These are phyloP conservation scores for Hypoxylon lienhwacheense DNA, from an alignment of 495 filamentous ascomycete species.

Conservation along the genomic window DNA sequence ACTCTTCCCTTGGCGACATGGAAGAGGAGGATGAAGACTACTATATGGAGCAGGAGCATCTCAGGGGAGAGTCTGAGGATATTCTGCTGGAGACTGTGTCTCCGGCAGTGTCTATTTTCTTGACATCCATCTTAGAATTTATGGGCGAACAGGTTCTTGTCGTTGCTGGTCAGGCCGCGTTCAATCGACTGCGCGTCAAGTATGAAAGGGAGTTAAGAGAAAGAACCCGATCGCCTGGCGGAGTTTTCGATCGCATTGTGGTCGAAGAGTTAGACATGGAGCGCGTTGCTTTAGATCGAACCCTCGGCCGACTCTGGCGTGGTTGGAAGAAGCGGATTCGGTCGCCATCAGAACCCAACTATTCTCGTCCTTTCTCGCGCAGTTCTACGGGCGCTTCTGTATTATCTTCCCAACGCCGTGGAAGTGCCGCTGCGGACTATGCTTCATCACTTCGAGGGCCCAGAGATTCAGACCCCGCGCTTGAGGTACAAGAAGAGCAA, in stretches of 20 bases:
- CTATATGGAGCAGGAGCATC: slow-evolving; percentile 71
- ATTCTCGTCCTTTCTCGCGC: slow-evolving; percentile 45
- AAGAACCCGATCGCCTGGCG: slow-evolving; percentile 43
- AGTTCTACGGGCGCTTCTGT: slow-evolving; percentile 38
- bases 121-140: slow-evolving; percentile 92
- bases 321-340: slow-evolving; percentile 88
- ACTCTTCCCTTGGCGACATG: slow-evolving; percentile 93
- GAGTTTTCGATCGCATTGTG: slow-evolving; percentile 62
- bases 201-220: slow-evolving; percentile 55
- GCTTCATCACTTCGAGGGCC: slow-evolving; percentile 7
- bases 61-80: slow-evolving; percentile 58
- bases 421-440: slow-evolving; percentile 40
- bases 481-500: slow-evolving; percentile 14
- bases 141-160: slow-evolving; percentile 88
- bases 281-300: slow-evolving; percentile 84
- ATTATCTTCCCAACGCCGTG: slow-evolving; percentile 40
- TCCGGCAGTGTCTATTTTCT: slow-evolving; percentile 89
- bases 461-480: slow-evolving; percentile 17
- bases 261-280: slow-evolving; percentile 94
- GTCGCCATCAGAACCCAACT: slow-evolving; percentile 46
- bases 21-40: slow-evolving; percentile 96
- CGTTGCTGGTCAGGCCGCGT: slow-evolving; percentile 86
- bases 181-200: slow-evolving; percentile 63
- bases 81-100: slow-evolving; percentile 71
- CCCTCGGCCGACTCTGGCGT: slow-evolving; percentile 87